These are phyloP conservation scores for Oryza brachyantha DNA, from an alignment of 176 grass and related monocot species.

Conservation along the genomic window DNA sequence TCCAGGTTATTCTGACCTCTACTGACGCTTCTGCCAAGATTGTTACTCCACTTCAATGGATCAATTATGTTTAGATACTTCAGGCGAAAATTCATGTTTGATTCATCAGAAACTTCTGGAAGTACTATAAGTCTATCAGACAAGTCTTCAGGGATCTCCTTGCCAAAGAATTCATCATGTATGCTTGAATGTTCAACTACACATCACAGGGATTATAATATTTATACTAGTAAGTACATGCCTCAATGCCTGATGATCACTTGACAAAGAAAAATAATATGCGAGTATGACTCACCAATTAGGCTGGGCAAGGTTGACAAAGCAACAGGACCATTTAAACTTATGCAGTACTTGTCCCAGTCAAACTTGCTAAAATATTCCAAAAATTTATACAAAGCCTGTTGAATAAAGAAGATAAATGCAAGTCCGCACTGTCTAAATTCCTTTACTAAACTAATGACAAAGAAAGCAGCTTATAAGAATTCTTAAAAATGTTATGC, in stretches of 20 bases:
- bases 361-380: slow-evolving; percentile 93
- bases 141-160: slow-evolving; percentile 28
- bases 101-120: slow-evolving; percentile 20
- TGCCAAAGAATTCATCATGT: slow-evolving; percentile 41
- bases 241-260: background rate
- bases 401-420: slow-evolving; percentile 26
- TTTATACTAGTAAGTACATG: background rate
- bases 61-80: slow-evolving; percentile 82
- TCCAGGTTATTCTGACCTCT: slow-evolving; percentile 44
- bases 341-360: slow-evolving; percentile 65
- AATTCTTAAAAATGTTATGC: background rate
- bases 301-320: slow-evolving; percentile 41
- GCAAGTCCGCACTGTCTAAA: background rate
- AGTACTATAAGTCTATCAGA: slow-evolving; percentile 40
- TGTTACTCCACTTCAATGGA: slow-evolving; percentile 67
- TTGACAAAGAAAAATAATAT: slow-evolving; percentile 2
- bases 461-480: background rate
- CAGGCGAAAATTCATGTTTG: slow-evolving; percentile 14
- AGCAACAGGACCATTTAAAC: slow-evolving; percentile 63
- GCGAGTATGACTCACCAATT: slow-evolving; percentile 37
- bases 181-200: slow-evolving; percentile 43
- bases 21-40: slow-evolving; percentile 77
- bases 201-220: slow-evolving; percentile 15
- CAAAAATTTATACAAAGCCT: slow-evolving; percentile 84
- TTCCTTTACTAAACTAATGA: background rate